Evolutionary conservation across 164 flowering plant species (phyloP), one percentile per base, ranked within the genome.

Genomic region (Houttuynia cordata): DNA sequence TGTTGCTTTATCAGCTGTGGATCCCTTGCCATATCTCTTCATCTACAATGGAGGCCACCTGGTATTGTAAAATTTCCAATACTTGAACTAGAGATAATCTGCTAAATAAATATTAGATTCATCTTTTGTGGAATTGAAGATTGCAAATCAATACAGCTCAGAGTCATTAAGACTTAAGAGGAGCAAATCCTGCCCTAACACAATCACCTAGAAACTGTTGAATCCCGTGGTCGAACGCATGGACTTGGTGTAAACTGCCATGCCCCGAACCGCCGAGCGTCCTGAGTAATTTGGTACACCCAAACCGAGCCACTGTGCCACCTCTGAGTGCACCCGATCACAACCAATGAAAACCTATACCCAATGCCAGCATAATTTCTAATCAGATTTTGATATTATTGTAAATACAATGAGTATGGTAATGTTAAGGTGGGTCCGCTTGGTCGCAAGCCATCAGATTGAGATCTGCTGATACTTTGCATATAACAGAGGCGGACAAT

Each of bases 241-340:
- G 88, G 30, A 81, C 83, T 41, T 0, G 80, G 84, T n/a, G 53
- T 49, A 77, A 34, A 60, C 67, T 0, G 84, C 60, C 52, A 81
- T 22, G 20, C 83, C 86, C 22, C 76, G 76, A 19, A 74, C 76
- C 0, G 77, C 78, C 24, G 53, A 62, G 56, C 84, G 68, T 15
- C 86, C 84, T 0, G 80, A 71, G 47, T 70, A 20, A 0, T 74
- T 70, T 0, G 81, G 77, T 3, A 57, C 71, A 0, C 23, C 1
- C 1, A 84, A 73, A 8, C 81, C 83, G 24, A 84, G 62, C 80
- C 81, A 78, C 2, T 40, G 69, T 18, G 83, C 79, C 61, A 84
- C 80, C 24, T 58, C 59, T 1, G 89, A 84, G 77, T 80, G 75
- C 24, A 77, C 78, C 37, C 84, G 84, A 49, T 84, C 86, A 41